Base-by-base conservation (phyloP, 2,329 filamentous ascomycete genomes). In the Chalaropsis thielavioides region DNA sequence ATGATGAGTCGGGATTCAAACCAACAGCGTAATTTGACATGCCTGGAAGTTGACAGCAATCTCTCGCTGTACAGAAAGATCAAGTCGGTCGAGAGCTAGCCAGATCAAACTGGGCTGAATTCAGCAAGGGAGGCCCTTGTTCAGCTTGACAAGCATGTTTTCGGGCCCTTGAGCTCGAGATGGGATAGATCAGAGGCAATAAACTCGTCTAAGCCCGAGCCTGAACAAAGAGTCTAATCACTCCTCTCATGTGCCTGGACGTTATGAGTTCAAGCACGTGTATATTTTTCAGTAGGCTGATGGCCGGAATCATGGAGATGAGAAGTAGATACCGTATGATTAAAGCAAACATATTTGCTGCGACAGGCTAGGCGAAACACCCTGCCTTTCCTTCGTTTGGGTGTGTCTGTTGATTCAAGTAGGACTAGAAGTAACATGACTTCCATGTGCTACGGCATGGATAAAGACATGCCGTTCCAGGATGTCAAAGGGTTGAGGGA, bases 111-210 rank as follows among this genome's bases (percentile, higher is more conserved):
- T 51, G 22, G 46, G 46, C 51, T 58, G 51, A 35, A 58, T 58
- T 31, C n/a, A n/a, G 51, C 51, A 58, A 31, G 51, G 51, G 11
- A 58, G 54, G 11, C 51, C 51, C 54, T 58, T 58, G 54, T 31
- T 58, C 54, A 58, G 54, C 54, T 58, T 22, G 54, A 58, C 54
- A 35, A 58, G 54, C 54, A 58, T 58, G 19, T 35, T 38, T 38
- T 35, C 17, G 17, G 31, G 54, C 54, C 54, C 13, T 38, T 7
- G 27, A 11, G 51, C 51, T 35, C 31, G 11, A 17, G 43, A n/a
- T 46, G 43, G 43, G 4, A 44, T 19, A 44, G n/a, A 46, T 15
- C 43, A 46, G 15, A 19, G 43, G 43, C 15, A 46, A 46, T 17
- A 46, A 46, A 46, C 3, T n/a, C 43, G 46, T 10, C 46, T 3